Base-by-base conservation (phyloP, 2,329 filamentous ascomycete genomes). In the Cladophialophora bantiana region DNA sequence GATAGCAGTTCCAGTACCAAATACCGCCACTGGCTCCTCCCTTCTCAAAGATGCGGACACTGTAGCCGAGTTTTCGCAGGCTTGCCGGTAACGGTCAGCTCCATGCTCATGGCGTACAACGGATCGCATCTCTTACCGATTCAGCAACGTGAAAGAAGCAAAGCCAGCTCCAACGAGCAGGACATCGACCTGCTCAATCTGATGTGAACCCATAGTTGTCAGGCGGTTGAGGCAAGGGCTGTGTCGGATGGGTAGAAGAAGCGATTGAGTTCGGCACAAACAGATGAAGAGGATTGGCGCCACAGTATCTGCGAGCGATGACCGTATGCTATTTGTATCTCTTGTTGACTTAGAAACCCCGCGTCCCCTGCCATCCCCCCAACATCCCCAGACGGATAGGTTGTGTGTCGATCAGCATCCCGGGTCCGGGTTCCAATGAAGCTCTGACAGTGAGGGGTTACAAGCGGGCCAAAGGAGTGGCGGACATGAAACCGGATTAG, bases 61-160 rank as follows among this genome's bases (percentile, higher is more conserved):
- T 82, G 36, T 82, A 74, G 1, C 85, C 85, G 5, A 78, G 77
- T 10, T 85, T 81, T 1, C 84, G 82, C 7, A 86, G 79, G 0
- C 81, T 68, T 36, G 18, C 38, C 36, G 36, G 36, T 40, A 7
- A 38, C 10, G 6, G 35, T 55, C 35, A 53, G 20, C 26, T 15
- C 31, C 7, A 26, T 26, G 45, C 48, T 38, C 34, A 54, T 13
- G 31, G 26, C 10, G 7, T 12, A 50, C 3, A 20, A 50, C 18
- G 32, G 35, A 18, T 13, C 12, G 13, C 9, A 20, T 3, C 12
- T 10, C 59, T 50, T 57, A 71, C 70, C 66, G 67, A 35, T 72
- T 82, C 38, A 86, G 80, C 75, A 83, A 81, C 59, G 83, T 85
- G 36, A 84, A 76, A n/a, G 83, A 83, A 36, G 81, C 70, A 59